These are phyloP conservation scores for Phytophthora macrochlamydospora DNA, from an alignment of 352 stramenopile genomes.

Conservation along the genomic window DNA sequence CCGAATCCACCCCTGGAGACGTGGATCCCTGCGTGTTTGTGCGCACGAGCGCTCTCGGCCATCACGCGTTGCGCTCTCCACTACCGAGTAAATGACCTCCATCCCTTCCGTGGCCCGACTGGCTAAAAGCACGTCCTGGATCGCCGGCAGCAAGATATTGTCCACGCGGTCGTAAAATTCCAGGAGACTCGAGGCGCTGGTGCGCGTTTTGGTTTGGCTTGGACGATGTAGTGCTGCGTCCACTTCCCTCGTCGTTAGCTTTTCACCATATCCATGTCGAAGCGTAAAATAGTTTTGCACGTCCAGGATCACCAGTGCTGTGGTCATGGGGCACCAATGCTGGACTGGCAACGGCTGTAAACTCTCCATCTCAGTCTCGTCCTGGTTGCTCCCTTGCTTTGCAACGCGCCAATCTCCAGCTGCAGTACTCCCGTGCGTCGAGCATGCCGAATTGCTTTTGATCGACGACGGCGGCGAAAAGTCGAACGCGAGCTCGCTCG, in stretches of 20 bases:
- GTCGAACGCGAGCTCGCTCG: slow-evolving; percentile 21
- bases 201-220: slow-evolving; percentile 12
- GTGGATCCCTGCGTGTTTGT: slow-evolving; percentile 88
- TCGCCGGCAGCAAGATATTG: slow-evolving; percentile 53
- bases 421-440: slow-evolving; percentile 5
- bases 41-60: slow-evolving; percentile 81
- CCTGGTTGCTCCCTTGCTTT: slow-evolving; percentile 20
- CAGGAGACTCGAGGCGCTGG: slow-evolving; percentile 7
- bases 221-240: not conserved
- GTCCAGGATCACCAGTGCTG: slow-evolving; percentile 66
- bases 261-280: slow-evolving; percentile 18
- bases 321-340: slow-evolving; percentile 72
- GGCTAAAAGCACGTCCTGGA: slow-evolving; percentile 64
- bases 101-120: slow-evolving; percentile 54
- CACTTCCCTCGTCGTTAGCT: not conserved
- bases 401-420: not conserved
- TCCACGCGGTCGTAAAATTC: slow-evolving; percentile 61
- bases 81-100: slow-evolving; percentile 91
- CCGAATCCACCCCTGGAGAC: slow-evolving; percentile 72
- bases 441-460: slow-evolving; percentile 14
- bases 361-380: slow-evolving; percentile 1
- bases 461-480: slow-evolving; percentile 19
- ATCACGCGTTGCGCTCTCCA: slow-evolving; percentile 86
- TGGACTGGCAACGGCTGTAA: slow-evolving; percentile 17
- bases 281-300: slow-evolving; percentile 75